Evolutionary conservation across 139 green algal genomes (phyloP), one percentile per base, ranked within the genome.

Genomic region (Chlamydomonas incerta): DNA sequence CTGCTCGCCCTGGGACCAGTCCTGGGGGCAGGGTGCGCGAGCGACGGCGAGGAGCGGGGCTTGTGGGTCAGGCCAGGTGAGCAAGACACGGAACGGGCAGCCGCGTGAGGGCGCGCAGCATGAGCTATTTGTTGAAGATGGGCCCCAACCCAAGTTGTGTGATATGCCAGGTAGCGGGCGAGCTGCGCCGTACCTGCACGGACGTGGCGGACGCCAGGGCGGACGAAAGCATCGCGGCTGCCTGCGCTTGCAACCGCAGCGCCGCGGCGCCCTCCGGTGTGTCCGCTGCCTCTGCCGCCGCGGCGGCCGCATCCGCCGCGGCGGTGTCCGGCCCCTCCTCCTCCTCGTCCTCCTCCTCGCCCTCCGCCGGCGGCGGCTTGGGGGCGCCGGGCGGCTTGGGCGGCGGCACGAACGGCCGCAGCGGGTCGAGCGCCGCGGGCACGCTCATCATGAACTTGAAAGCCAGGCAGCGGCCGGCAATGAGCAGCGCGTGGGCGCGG

Each of bases 371-470:
- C 26, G 47, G 11, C 11, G 55, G 55, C 23, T 57, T 28, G 29
- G 18, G 47, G 3, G 67, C 52, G 41, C 29, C 8, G 20, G 68
- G 41, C 26, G 80, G 52, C 62, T 35, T 26, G 34, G 80, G 68
- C 50, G 80, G 80, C 50, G 80, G 80, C 28, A 33, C 47, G 55
- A 86, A 86, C 24, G 67, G 50, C 34, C 68, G 52, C n/a, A n/a
- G 29, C 14, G 83, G 88, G 50, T 86, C 57, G 24, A 83, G 66
- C 0, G 24, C 3, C 26, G 46, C 13, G 0, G 88, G 83, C 20
- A 87, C 76, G 11, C 55, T 33, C 1, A 50, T n/a, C 18, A 89
- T 26, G 79, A 80, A 91, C 83, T 89, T 91, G 67, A 76, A 85
- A 33, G 70, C 35, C 10, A 83, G 29, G 62, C 77, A 83, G 60